Conservation (phyloP, 768 basidiomycete genomes). For the Suillus decipiens region DNA sequence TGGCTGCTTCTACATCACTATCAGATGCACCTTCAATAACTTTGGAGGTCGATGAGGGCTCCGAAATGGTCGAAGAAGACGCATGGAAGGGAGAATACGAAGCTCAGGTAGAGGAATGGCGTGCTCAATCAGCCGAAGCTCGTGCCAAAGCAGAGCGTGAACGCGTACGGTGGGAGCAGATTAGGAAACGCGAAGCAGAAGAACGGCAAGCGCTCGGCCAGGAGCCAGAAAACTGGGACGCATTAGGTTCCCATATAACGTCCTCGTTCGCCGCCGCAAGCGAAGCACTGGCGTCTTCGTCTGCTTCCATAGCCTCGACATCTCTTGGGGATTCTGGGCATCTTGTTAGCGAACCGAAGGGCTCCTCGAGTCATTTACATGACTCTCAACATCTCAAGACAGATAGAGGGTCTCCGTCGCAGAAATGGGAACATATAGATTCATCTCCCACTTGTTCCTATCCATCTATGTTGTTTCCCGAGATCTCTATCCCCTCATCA, state of each 20-base stretch:
- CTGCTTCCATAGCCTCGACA: slow-evolving; percentile 21
- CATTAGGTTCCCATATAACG: slow-evolving; percentile 27
- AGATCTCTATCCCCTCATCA: slow-evolving; percentile 55
- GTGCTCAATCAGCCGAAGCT: slow-evolving; percentile 67
- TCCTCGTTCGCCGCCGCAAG: slow-evolving; percentile 5
- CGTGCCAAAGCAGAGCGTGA: slow-evolving; percentile 75
- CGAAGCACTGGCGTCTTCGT: slow-evolving; percentile 25
- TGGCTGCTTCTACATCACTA: slow-evolving; percentile 5
- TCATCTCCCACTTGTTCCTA: slow-evolving; percentile 62
- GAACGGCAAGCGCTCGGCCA: slow-evolving; percentile 42
- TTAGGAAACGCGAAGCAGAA: slow-evolving; percentile 46
- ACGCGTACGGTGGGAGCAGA: slow-evolving; percentile 69
- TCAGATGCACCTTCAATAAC: slow-evolving; percentile 3
- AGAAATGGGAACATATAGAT: slow-evolving; percentile 77
- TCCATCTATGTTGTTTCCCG: slow-evolving; percentile 80
- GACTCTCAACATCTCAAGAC: slow-evolving; percentile 33
- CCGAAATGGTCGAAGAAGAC: slow-evolving; percentile 35
- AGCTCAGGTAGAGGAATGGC: slow-evolving; percentile 68
- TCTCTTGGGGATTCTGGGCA: slow-evolving; percentile 41
- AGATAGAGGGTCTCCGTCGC: slow-evolving; percentile 36
- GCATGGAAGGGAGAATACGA: slow-evolving; percentile 72
- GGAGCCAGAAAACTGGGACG: slow-evolving; percentile 21
- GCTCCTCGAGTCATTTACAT: slow-evolving; percentile 20
- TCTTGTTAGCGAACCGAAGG: slow-evolving; percentile 41
- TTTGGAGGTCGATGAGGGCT: not conserved